Evolutionary conservation across 768 basidiomycete species (phyloP).

Genomic region (Pisolithus microcarpus): DNA sequence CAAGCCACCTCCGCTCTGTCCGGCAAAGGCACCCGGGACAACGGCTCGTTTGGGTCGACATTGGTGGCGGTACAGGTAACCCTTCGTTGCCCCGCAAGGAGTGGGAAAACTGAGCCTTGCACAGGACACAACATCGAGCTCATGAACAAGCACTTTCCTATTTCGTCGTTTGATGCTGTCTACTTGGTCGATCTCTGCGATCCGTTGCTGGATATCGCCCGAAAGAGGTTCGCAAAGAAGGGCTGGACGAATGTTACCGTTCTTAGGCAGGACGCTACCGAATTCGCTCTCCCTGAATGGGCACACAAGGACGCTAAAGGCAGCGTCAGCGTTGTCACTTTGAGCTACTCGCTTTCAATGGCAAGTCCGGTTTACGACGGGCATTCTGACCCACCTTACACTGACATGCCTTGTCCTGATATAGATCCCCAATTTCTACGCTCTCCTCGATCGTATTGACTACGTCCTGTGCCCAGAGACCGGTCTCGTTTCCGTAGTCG

Average conservation of each 20-base stretch:
- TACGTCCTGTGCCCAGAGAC: slow-evolving; percentile 51
- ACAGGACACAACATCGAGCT: slow-evolving; percentile 63
- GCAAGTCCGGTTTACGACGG: slow-evolving; percentile 18
- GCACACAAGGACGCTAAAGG: slow-evolving; percentile 43
- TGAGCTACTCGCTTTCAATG: slow-evolving; percentile 57
- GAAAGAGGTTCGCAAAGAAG: slow-evolving; percentile 53
- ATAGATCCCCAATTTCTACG: slow-evolving; percentile 57
- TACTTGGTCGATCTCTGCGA: slow-evolving; percentile 72
- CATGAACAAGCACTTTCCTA: slow-evolving; percentile 56
- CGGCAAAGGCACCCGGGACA: slow-evolving; percentile 33
- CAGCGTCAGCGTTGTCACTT: slow-evolving; percentile 45
- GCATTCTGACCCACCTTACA: not conserved
- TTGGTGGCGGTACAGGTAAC: slow-evolving; percentile 66
- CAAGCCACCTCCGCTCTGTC: slow-evolving; percentile 51
- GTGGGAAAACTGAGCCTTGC: slow-evolving; percentile 2
- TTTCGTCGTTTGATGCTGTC: slow-evolving; percentile 56
- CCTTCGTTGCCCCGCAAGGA: not conserved
- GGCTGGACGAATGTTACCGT: slow-evolving; percentile 73
- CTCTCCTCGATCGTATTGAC: slow-evolving; percentile 61
- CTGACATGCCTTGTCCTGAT: not conserved
- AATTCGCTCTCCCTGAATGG: slow-evolving; percentile 60
- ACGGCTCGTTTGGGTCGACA: slow-evolving; percentile 68
- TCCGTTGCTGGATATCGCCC: slow-evolving; percentile 61
- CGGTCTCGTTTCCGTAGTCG: slow-evolving; percentile 60
- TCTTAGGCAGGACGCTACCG: slow-evolving; percentile 64